These are phyloP conservation scores for Lentinula sp. DNA, from an alignment of 768 basidiomycete genomes.

Conservation along the genomic window DNA sequence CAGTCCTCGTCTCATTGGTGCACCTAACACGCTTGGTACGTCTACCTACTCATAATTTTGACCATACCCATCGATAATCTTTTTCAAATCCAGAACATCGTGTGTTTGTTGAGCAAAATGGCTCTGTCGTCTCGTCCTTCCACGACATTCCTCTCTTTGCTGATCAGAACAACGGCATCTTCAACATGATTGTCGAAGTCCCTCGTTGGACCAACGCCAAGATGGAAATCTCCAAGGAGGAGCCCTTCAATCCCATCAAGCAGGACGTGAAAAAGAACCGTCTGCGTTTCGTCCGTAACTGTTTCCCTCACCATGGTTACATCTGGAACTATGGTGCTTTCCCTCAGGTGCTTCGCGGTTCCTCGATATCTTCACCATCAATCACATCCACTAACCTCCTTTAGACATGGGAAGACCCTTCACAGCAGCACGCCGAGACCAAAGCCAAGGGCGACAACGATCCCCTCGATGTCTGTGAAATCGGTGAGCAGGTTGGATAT, in stretches of 20 bases:
- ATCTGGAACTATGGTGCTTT: conserved; percentile 99
- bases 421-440: conserved; percentile 84
- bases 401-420: conserved; percentile 98
- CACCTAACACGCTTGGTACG: conserved; percentile 90
- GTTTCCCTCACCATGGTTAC: conserved; percentile 99
- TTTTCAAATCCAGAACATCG: conserved; percentile 67
- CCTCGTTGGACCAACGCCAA: conserved; percentile 99
- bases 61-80: conserved; percentile 8
- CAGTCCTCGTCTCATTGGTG: conserved; percentile 73
- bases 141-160: conserved; percentile 99
- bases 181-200: conserved; percentile 98
- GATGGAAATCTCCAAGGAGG: conserved; percentile 99
- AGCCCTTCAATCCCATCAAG: conserved; percentile 99
- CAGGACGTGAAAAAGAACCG: conserved; percentile 98
- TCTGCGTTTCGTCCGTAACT: conserved; percentile 96
- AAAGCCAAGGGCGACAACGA: conserved; percentile 99
- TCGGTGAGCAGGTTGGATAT: conserved; percentile 97
- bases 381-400: background rate
- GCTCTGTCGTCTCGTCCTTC: conserved; percentile 77
- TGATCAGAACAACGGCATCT: conserved; percentile 88
- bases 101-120: conserved; percentile 88
- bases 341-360: conserved; percentile 66
- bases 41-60: conserved; percentile 12
- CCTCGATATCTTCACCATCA: background rate
- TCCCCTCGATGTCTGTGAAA: conserved; percentile 99